Percentiles rank a stretch among this genome's conserved stretches.
These are phyloP conservation scores for Nepenthes alata DNA, from an alignment of 179 eudicot species.

Conservation along the genomic window DNA sequence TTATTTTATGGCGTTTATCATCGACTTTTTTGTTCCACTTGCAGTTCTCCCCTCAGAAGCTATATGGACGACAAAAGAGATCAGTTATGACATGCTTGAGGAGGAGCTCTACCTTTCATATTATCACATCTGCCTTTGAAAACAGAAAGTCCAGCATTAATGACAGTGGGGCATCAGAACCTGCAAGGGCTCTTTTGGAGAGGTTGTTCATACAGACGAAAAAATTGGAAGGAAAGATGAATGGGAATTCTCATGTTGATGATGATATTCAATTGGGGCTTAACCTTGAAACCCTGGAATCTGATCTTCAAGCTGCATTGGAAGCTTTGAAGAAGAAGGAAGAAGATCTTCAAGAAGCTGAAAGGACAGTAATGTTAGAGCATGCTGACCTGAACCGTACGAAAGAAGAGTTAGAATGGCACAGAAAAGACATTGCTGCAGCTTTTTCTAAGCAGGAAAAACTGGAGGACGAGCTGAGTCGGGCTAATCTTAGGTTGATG, in stretches of 20 bases:
- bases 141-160: constrained; percentile 31
- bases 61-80: no score
- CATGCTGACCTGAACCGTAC: constrained; percentile 41
- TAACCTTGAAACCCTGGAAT: constrained; percentile 45
- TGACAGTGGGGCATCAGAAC: constrained; percentile 40
- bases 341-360: constrained; percentile 64
- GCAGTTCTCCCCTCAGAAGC: no score
- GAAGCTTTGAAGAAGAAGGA: constrained; percentile 56
- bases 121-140: constrained; percentile 35
- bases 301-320: constrained; percentile 57
- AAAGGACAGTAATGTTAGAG: constrained; percentile 44
- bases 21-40: no score
- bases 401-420: constrained; percentile 34
- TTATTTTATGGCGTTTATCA: no score
- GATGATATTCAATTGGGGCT: constrained; percentile 28
- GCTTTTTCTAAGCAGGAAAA: constrained; percentile 47
- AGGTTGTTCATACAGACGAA: constrained; percentile 41
- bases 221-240: constrained; percentile 64
- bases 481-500: constrained; percentile 42
- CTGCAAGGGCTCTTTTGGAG: constrained; percentile 46
- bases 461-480: constrained; percentile 62
- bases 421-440: constrained; percentile 35
- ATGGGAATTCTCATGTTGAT: constrained; percentile 26
- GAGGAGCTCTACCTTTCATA: constrained; percentile 11
- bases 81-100: no score